A percentile compares a stretch with the other conserved stretches of the same genome.
Evolutionary conservation across 805 yeast genomes (phyloP).

Genomic region (Jamesozyma piceae): DNA sequence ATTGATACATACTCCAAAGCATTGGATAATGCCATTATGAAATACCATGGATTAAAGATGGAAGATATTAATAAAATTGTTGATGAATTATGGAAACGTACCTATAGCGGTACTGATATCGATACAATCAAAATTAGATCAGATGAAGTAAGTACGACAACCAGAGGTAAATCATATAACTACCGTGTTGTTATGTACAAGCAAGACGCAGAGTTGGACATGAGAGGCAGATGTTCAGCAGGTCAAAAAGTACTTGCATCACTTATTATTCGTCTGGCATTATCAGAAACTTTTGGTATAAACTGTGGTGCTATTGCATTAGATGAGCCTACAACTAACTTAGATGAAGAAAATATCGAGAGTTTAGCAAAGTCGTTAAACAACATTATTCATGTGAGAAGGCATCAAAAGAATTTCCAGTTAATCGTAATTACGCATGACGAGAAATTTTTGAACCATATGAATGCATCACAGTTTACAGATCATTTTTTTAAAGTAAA

Average conservation of each 20-base stretch:
- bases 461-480: slow-evolving; percentile 77
- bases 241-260: slow-evolving; percentile 95
- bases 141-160: slow-evolving; percentile 43
- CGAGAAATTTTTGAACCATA: slow-evolving; percentile 75
- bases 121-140: slow-evolving; percentile 81
- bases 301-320: slow-evolving; percentile 93
- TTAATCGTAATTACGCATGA: slow-evolving; percentile 94
- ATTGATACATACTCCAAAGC: slow-evolving; percentile 74
- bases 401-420: slow-evolving; percentile 80
- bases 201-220: slow-evolving; percentile 83
- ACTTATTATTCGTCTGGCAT: slow-evolving; percentile 79
- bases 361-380: slow-evolving; percentile 75
- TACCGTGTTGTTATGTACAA: slow-evolving; percentile 93
- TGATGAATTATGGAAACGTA: slow-evolving; percentile 87
- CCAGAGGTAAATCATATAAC: slow-evolving; percentile 62
- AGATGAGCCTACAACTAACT: slow-evolving; percentile 96
- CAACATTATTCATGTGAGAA: slow-evolving; percentile 64
- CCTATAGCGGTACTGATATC: slow-evolving; percentile 92
- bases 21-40: slow-evolving; percentile 87
- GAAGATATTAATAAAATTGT: slow-evolving; percentile 78
- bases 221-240: slow-evolving; percentile 97
- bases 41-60: slow-evolving; percentile 85
- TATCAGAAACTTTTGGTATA: slow-evolving; percentile 91
- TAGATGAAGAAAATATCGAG: slow-evolving; percentile 82
- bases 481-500: slow-evolving; percentile 78